Conservation (phyloP, 2,329 filamentous ascomycete species). For the Hypoxylon sp. region DNA sequence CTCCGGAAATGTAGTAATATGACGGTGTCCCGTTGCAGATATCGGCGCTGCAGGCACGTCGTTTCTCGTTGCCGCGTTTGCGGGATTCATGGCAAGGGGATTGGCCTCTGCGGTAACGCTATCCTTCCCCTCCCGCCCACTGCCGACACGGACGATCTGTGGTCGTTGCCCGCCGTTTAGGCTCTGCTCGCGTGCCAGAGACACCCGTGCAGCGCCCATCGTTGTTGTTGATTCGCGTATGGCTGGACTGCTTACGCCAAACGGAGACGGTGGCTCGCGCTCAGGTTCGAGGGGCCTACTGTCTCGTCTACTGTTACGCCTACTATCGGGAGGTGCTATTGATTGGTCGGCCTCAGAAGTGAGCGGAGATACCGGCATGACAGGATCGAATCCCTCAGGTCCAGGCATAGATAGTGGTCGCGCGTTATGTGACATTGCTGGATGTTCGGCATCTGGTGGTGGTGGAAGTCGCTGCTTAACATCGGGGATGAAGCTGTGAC, state of each 20-base stretch:
- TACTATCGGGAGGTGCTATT: not conserved
- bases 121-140: slow-evolving; percentile 1
- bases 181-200: slow-evolving; percentile 35
- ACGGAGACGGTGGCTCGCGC: slow-evolving; percentile 7
- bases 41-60: slow-evolving; percentile 1
- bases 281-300: not conserved
- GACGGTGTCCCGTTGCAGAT: slow-evolving; percentile 16
- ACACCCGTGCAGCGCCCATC: not conserved
- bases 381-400: slow-evolving; percentile 20
- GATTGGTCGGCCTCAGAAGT: slow-evolving; percentile 8
- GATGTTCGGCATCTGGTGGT: slow-evolving; percentile 22
- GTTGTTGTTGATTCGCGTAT: not conserved
- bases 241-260: slow-evolving; percentile 2
- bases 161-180: slow-evolving; percentile 21
- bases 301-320: not conserved
- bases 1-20: not conserved
- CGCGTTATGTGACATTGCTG: slow-evolving; percentile 31
- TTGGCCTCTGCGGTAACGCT: not conserved
- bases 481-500: slow-evolving; percentile 21
- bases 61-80: not conserved
- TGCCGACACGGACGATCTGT: slow-evolving; percentile 36
- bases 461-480: slow-evolving; percentile 24
- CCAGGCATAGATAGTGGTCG: slow-evolving; percentile 34
- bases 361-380: slow-evolving; percentile 30
- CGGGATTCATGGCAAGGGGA: slow-evolving; percentile 12